A percentile compares a stretch with the other conserved stretches of the same genome.
Evolutionary conservation across 768 basidiomycete genomes (phyloP).

Genomic region (Suillus subluteus): DNA sequence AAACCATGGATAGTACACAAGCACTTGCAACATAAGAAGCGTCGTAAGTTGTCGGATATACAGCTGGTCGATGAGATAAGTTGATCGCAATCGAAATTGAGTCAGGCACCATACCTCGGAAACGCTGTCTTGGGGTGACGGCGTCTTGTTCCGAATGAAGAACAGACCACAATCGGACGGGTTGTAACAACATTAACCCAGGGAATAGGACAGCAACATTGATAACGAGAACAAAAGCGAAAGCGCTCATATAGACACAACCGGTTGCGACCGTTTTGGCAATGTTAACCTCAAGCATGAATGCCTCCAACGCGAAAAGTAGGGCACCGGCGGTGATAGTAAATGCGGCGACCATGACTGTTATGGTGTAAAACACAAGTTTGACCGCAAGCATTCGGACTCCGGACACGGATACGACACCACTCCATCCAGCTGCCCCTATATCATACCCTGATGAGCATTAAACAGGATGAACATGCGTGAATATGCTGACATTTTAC

Average conservation of each 20-base stretch:
- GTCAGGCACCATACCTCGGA: conserved; percentile 59
- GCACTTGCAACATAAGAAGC: conserved; percentile 68
- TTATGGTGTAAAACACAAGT: conserved; percentile 62
- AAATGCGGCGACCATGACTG: conserved; percentile 59
- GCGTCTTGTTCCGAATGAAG: conserved; percentile 58
- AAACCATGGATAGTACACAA: conserved; percentile 68
- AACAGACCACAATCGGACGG: conserved; percentile 61
- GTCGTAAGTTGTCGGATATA: conserved; percentile 74
- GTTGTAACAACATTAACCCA: conserved; percentile 74
- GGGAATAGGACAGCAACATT: conserved; percentile 72
- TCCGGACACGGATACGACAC: conserved; percentile 64
- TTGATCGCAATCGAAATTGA: not conserved
- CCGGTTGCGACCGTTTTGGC: conserved; percentile 64
- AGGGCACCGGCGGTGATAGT: conserved; percentile 69
- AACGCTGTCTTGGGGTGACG: conserved; percentile 77
- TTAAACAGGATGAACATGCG: not conserved
- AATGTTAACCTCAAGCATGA: conserved; percentile 44
- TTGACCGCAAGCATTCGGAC: conserved; percentile 62
- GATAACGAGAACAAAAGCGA: conserved; percentile 60
- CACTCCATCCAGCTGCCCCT: conserved; percentile 59
- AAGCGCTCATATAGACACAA: conserved; percentile 67
- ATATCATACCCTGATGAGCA: conserved; percentile 8
- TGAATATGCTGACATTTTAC: conserved; percentile 55
- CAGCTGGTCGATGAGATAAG: conserved; percentile 44
- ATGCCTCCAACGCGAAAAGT: conserved; percentile 65